Evolutionary conservation across 2,329 filamentous ascomycete species (phyloP), one percentile per base, ranked within the genome.

Genomic region (Rutstroemia sp.): DNA sequence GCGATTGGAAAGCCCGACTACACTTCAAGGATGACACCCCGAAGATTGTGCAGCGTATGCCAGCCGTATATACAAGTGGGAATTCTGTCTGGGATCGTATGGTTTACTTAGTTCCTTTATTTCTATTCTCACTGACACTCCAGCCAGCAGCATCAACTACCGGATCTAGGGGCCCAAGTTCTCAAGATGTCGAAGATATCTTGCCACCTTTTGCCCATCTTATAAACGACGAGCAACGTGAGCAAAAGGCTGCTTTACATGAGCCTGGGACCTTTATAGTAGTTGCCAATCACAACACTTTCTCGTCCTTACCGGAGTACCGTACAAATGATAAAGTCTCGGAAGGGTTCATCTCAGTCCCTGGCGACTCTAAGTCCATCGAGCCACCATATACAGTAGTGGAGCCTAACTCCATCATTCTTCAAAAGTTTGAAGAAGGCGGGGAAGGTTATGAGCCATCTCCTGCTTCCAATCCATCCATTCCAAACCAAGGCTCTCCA

Each of bases 71-170:
- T 36, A 77, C 71, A 4, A 67, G 70, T n/a, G 77, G 76, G 17
- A 81, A 76, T 61, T 66, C 71, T 46, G 75, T 82, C 40, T 83
- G 80, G 80, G 78, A 82, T 69, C 71, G 78, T 81, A 72, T 69
- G 77, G 56, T 25, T 4, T 3, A 5, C 16, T 42, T 21, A n/a
- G 19, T 17, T 2, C 25, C 3, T n/a, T 14, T 21, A 17, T 25
- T 30, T 16, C 5, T 48, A 34, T 5, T 44, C 17, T 19, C n/a
- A 19, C 12, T 44, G 25, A 47, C 23, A 39, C 21, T 30, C 50
- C 17, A 34, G 25, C 49, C 17, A 34, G 25, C 49, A 58, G 27
- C 55, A 30, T 12, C 46, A 25, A n/a, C 45, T 9, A n/a, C 23
- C 7, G 5, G 16, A 36, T 16, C 40, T 10, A 3, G n/a, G 2